Evolutionary conservation across 495 filamentous ascomycete species (phyloP), one percentile per base, ranked within the genome.

Genomic region (Xylaria venustula): DNA sequence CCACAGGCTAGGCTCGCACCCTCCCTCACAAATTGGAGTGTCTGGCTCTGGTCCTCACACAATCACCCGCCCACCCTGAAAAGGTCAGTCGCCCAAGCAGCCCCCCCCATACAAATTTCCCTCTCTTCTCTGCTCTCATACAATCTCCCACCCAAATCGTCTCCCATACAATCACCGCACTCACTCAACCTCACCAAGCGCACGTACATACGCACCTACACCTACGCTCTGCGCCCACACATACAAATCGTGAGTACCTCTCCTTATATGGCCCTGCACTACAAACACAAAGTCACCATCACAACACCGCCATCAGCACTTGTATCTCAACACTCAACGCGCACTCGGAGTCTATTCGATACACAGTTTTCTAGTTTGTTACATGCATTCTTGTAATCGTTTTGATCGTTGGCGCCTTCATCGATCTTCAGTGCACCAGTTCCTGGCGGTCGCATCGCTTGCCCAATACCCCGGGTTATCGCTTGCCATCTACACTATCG

Each of bases 51-150:
- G 64, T 71, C 68, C 68, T 71, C 75, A 69, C 75, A 77, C 79
- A 82, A 81, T 78, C 77, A 79, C 79, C 73, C 75, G 76, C 76
- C 73, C 78, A 80, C 82, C 84, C 81, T 85, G 84, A 85, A 86
- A 83, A 82, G 78, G 77, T 75, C 53, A 66, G 66, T 71, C 73
- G 71, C 63, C 70, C 68, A 75, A 69, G 71, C 62, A 34, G 66
- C 11, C 71, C 75, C 74, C 77, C 83, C 79, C 83, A 83, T 83
- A 79, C 77, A 77, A 76, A 74, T 75, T 75, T 74, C 70, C 70
- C 75, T 77, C 80, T 80, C 76, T 78, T 77, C 73, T 77, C 80
- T 60, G 49, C 58, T 73, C 81, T 77, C 83, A 83, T 83, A 86
- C 82, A 85, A 85, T 77, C 75, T 78, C 75, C 75, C 80, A 71